Conservation (phyloP, 2,329 filamentous ascomycete genomes). For the Phoma sp. region DNA sequence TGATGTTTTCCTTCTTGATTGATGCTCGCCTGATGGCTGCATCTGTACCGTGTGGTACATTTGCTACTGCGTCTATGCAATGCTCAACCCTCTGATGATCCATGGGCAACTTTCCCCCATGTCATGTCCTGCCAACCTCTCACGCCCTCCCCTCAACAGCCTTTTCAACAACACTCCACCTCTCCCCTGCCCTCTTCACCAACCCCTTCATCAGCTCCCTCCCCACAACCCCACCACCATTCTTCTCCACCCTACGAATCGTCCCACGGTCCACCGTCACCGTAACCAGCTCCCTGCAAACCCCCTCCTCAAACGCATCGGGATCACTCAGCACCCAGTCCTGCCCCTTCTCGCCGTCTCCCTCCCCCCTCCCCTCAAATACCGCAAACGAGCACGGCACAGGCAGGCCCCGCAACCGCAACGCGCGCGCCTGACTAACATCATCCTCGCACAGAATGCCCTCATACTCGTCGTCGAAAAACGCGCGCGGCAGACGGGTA, state of each 20-base stretch:
- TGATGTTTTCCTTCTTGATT: neutral
- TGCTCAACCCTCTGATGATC: neutral
- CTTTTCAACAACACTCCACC: constrained; percentile 66
- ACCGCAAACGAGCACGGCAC: constrained; percentile 79
- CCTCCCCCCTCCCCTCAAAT: constrained; percentile 60
- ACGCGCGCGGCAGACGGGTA: constrained; percentile 76
- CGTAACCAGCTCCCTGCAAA: constrained; percentile 83
- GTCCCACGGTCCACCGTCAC: constrained; percentile 83
- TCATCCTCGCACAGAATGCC: constrained; percentile 75
- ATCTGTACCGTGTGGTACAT: neutral
- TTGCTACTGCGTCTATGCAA: neutral
- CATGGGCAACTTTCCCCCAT: no score
- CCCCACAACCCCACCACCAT: constrained; percentile 75
- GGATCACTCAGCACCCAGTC: constrained; percentile 84
- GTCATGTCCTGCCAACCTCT: neutral
- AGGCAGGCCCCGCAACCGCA: constrained; percentile 71
- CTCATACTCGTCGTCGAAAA: constrained; percentile 84
- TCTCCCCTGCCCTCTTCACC: constrained; percentile 63
- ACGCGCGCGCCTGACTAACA: constrained; percentile 58
- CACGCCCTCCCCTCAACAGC: constrained; percentile 20
- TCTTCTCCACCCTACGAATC: constrained; percentile 77
- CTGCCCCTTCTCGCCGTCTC: constrained; percentile 46
- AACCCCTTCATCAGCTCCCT: constrained; percentile 66
- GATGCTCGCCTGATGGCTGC: neutral
- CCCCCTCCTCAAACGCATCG: constrained; percentile 84